Percentiles rank a stretch among this genome's conserved stretches.
Conservation (phyloP, 1,284 basidiomycete genomes). For the Apiotrichum veenhuisii region DNA sequence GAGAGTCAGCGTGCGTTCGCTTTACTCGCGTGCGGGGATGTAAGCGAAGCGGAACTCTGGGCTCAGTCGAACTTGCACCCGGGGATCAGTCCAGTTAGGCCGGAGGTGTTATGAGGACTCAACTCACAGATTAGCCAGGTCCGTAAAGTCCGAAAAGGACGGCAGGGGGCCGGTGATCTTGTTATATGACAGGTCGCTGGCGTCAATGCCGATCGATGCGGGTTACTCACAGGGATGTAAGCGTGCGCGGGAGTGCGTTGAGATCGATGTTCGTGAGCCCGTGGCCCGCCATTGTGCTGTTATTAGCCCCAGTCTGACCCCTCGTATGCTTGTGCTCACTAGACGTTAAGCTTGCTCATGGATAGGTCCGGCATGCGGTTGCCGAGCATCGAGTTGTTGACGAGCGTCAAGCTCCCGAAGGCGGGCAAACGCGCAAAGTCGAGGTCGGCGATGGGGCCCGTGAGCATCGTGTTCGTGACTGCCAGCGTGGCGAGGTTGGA, state of each 20-base stretch:
- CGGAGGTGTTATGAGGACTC: no score
- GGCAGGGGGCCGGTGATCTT: constrained; percentile 33
- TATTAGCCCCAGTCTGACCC: background rate
- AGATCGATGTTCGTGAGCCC: background rate
- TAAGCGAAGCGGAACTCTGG: no score
- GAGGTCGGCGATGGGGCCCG: background rate
- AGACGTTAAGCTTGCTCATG: constrained; percentile 23
- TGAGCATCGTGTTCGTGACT: constrained; percentile 41
- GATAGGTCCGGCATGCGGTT: constrained; percentile 4
- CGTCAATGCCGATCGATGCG: background rate
- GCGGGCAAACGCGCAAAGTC: background rate
- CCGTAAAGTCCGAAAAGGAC: constrained; percentile 23
- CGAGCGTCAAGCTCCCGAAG: background rate
- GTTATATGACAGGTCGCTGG: constrained; percentile 46
- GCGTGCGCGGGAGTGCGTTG: background rate
- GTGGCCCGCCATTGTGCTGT: background rate
- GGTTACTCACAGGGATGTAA: background rate
- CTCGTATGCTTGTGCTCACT: constrained; percentile 27
- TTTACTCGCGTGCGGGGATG: no score
- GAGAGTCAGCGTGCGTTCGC: background rate
- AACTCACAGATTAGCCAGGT: constrained; percentile 31
- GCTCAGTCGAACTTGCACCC: no score
- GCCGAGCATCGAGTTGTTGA: constrained; percentile 11
- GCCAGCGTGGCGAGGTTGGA: constrained; percentile 30
- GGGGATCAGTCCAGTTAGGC: no score